phyloP scores from a whole-genome alignment of 331 rosid species.

The Arachis monticola region DNA sequence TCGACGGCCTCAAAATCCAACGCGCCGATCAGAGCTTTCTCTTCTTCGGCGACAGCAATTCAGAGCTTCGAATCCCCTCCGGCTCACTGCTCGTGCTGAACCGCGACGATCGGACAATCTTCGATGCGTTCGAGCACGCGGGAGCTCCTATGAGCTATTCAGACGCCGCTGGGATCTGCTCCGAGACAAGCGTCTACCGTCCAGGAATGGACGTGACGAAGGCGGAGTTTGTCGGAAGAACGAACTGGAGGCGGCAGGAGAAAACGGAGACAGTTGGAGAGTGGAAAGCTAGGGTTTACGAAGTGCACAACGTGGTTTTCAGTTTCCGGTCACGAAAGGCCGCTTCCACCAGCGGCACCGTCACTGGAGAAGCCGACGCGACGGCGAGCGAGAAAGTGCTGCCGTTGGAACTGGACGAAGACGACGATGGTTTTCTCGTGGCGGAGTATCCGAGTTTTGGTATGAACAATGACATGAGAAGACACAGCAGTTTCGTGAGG shows the following conservation, averaged over 20 bases:
- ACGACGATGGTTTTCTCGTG: conserved; percentile 88
- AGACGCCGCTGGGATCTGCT: conserved; percentile 73
- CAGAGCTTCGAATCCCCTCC: conserved; percentile 46
- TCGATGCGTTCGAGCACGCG: conserved; percentile 87
- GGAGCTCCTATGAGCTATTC: conserved; percentile 81
- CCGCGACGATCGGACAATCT: conserved; percentile 69
- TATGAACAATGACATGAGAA: conserved; percentile 48
- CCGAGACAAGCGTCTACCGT: conserved; percentile 83
- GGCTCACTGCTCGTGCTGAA: conserved; percentile 79
- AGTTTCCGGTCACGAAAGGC: conserved; percentile 87
- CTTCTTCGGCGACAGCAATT: neutral
- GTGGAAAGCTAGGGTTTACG: conserved; percentile 85
- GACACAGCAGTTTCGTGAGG: conserved; percentile 86
- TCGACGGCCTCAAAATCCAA: neutral
- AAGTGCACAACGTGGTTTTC: conserved; percentile 81
- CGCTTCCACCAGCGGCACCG: neutral
- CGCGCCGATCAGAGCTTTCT: neutral
- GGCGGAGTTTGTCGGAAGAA: conserved; percentile 84
- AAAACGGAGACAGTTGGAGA: conserved; percentile 86
- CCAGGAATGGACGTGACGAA: conserved; percentile 95
- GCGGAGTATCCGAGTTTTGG: conserved; percentile 78
- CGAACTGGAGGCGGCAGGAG: conserved; percentile 91
- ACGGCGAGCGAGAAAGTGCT: conserved; percentile 75
- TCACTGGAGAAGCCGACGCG: conserved; percentile 52
- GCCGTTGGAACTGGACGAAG: conserved; percentile 87